These are phyloP conservation scores for Narthecium ossifragum DNA, from an alignment of 106 monocot genomes.

Conservation along the genomic window DNA sequence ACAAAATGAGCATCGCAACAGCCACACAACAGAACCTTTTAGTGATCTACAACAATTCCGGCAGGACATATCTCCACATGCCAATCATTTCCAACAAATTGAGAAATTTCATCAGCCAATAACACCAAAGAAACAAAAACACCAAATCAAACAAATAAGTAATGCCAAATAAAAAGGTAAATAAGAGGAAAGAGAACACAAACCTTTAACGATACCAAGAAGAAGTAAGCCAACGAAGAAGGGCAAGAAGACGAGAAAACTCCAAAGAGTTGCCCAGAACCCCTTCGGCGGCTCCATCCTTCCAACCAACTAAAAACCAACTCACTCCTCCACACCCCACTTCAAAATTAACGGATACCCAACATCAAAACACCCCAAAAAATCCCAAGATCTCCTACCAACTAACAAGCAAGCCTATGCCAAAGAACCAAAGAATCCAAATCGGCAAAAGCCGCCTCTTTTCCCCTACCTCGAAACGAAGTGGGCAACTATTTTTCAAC, in stretches of 20 bases:
- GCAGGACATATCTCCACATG: background rate
- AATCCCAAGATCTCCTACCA: too few relatives aligned
- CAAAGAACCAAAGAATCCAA: too few relatives aligned
- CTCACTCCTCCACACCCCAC: background rate
- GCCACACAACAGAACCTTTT: too few relatives aligned
- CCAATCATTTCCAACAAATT: background rate
- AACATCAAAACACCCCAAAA: too few relatives aligned
- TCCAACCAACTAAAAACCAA: background rate
- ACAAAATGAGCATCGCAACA: too few relatives aligned
- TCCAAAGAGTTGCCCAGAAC: conserved; percentile 51
- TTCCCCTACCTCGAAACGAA: too few relatives aligned
- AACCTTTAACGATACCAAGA: conserved; percentile 68
- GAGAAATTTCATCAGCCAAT: background rate
- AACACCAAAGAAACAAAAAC: background rate
- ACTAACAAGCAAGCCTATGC: too few relatives aligned
- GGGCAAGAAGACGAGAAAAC: conserved; percentile 62
- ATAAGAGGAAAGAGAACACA: background rate
- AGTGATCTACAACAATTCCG: background rate
- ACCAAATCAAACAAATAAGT: background rate
- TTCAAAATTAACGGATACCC: too few relatives aligned
- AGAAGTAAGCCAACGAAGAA: conserved; percentile 60
- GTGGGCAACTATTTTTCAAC: too few relatives aligned
- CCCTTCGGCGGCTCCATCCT: conserved; percentile 61
- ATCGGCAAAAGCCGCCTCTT: too few relatives aligned
- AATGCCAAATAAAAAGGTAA: background rate